Base-by-base conservation (phyloP, 495 filamentous ascomycete species). In the Halenospora varia region DNA sequence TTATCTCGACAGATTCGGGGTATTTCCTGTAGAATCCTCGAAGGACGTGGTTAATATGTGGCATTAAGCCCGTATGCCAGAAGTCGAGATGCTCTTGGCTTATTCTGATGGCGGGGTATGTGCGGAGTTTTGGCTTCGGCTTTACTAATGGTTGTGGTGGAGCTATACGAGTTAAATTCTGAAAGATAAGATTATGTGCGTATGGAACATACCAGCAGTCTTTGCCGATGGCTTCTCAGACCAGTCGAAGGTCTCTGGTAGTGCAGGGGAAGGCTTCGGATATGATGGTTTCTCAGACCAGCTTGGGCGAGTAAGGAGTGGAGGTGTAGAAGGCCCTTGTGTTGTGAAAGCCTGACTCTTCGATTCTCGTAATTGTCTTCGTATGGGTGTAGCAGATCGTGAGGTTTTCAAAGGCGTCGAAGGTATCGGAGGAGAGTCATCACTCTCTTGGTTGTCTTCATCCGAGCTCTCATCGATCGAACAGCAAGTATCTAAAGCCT, bases 1-100 rank as follows among this genome's bases (percentile, higher is more conserved):
- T 85, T 13, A 87, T 87, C 55, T 87, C 84, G 20, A 88, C 88
- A 2, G 88, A 90, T 64, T 92, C 88, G 1, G 68, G 84, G 58
- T 73, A 80, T 71, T 77, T 88, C 74, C 73, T 82, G 74, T 69
- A 90, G 69, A 77, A 92, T 65, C 68, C 79, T 11, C 73, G 71
- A 15, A 83, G 67, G 2, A 77, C 80, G 8, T 68, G 75, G 63
- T 88, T 86, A 62, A 92, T 75, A 58, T 85, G 81, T 0, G 87
- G 87, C 76, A 90, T 84, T 62, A 90, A 73, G 2, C 80, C 77
- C 23, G 76, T 82, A 57, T 90, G 87, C 85, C 88, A 92, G 55
- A 87, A 80, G 19, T 87, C 79, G 3, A 88, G 70, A 53, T 82
- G 76, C 1, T 87, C 82, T 6, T 80, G 77, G 0, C 82, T 81